These are phyloP conservation scores for Carex cristatella DNA, from an alignment of 176 grass and related monocot species.

Conservation along the genomic window DNA sequence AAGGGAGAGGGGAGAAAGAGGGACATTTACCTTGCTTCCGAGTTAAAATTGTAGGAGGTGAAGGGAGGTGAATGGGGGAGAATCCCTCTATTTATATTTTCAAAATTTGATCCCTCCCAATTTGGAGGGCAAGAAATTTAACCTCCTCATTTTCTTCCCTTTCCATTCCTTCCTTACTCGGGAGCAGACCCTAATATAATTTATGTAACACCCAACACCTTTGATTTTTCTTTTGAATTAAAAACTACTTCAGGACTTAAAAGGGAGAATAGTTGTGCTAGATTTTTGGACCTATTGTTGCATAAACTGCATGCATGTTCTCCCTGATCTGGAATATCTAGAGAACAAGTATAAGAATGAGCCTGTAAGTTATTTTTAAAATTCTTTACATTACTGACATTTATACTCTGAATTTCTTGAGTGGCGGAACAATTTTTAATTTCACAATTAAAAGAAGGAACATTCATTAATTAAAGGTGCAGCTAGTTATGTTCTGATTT, in stretches of 20 bases:
- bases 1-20: too few relatives aligned
- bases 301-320: slow-evolving; percentile 99
- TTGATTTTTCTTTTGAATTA: slow-evolving; percentile 12
- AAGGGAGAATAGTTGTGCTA: slow-evolving; percentile 75
- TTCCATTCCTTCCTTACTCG: too few relatives aligned
- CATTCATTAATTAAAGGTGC: not conserved
- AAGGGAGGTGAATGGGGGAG: too few relatives aligned
- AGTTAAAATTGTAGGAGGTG: too few relatives aligned
- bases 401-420: not conserved
- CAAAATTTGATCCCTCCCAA: too few relatives aligned
- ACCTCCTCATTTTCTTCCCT: too few relatives aligned
- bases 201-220: slow-evolving; percentile 24
- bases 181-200: slow-evolving; percentile 16
- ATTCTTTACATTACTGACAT: not conserved
- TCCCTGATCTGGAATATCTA: slow-evolving; percentile 87
- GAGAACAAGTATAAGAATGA: slow-evolving; percentile 86
- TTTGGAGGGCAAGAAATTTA: too few relatives aligned
- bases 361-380: slow-evolving; percentile 49
- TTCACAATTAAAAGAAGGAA: not conserved
- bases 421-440: not conserved
- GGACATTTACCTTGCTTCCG: too few relatives aligned
- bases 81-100: too few relatives aligned
- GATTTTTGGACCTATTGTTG: slow-evolving; percentile 99
- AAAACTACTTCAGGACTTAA: slow-evolving; percentile 66
- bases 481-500: not conserved